phyloP scores from a whole-genome alignment of 129 eudicot species.

The Flaveria sonorensis region DNA sequence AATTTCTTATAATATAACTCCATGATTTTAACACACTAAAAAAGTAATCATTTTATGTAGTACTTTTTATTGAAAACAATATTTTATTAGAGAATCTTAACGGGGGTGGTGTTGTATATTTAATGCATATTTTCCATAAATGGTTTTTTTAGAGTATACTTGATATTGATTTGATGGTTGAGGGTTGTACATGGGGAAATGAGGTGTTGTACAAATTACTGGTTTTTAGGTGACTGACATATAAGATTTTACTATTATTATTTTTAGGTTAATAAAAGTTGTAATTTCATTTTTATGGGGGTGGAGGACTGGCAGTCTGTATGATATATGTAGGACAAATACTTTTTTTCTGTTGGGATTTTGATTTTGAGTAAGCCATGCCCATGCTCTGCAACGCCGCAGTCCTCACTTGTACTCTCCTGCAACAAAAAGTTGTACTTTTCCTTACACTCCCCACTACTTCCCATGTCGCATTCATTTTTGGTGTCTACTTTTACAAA shows the following conservation, averaged over 20 bases:
- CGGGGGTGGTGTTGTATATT: background rate
- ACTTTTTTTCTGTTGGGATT: conserved; percentile 41
- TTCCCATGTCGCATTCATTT: conserved; percentile 31
- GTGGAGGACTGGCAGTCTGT: conserved; percentile 27
- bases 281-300: background rate
- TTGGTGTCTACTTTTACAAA: background rate
- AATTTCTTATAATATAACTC: no score
- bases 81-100: background rate
- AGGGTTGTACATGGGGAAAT: conserved; percentile 28
- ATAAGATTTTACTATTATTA: background rate
- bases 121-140: conserved; percentile 32
- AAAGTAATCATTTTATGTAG: no score
- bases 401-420: conserved; percentile 35
- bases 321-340: conserved; percentile 25
- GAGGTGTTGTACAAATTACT: conserved; percentile 26
- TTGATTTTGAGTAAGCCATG: conserved; percentile 24
- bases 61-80: background rate
- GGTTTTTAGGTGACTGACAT: conserved; percentile 31
- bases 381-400: conserved; percentile 34
- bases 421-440: conserved; percentile 38
- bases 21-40: no score
- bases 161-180: conserved; percentile 45
- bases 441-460: conserved; percentile 9
- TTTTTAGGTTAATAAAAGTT: background rate
- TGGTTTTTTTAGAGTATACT: conserved; percentile 28